Percentiles rank a stretch among this genome's conserved stretches.
phyloP scores from a whole-genome alignment of 768 basidiomycete species.

The Mycena galericulata region DNA sequence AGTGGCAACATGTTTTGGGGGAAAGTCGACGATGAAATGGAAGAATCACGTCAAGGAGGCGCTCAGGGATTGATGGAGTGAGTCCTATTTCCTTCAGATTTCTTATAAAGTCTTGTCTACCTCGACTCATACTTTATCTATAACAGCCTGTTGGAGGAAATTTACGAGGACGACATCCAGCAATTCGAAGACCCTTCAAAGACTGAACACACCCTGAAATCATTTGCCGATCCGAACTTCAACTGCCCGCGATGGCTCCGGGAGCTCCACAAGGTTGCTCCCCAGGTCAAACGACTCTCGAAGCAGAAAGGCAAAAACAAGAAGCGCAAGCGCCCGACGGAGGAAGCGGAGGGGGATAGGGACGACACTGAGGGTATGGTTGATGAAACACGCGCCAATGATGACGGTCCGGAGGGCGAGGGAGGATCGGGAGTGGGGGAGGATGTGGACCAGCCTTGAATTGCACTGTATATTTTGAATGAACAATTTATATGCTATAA shows the following conservation, averaged over 20 bases:
- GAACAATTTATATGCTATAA: too few species aligned
- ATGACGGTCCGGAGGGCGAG: too few species aligned
- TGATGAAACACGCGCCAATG: too few species aligned
- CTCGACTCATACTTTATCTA: background rate
- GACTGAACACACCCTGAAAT: background rate
- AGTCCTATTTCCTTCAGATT: too few species aligned
- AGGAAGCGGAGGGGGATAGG: too few species aligned
- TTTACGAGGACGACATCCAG: slow-evolving; percentile 2
- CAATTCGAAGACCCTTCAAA: slow-evolving; percentile 1
- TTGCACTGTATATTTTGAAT: too few species aligned
- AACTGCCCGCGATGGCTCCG: slow-evolving; percentile 12
- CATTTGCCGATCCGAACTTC: slow-evolving; percentile 12
- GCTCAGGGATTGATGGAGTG: slow-evolving; percentile 7
- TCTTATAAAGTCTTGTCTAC: too few species aligned
- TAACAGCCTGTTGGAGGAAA: too few species aligned
- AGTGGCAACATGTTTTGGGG: slow-evolving; percentile 12
- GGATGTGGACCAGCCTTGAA: too few species aligned
- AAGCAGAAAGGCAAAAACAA: slow-evolving; percentile 9
- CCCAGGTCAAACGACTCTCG: slow-evolving; percentile 9
- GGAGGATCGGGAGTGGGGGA: too few species aligned
- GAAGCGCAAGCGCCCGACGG: slow-evolving; percentile 19
- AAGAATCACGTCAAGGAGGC: slow-evolving; percentile 6
- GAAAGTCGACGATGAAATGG: slow-evolving; percentile 13
- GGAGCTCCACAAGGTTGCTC: slow-evolving; percentile 9
- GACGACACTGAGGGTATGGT: background rate